phyloP scores from a whole-genome alignment of 305 asterid species.

The Fraxinus xanthoxyloides region DNA sequence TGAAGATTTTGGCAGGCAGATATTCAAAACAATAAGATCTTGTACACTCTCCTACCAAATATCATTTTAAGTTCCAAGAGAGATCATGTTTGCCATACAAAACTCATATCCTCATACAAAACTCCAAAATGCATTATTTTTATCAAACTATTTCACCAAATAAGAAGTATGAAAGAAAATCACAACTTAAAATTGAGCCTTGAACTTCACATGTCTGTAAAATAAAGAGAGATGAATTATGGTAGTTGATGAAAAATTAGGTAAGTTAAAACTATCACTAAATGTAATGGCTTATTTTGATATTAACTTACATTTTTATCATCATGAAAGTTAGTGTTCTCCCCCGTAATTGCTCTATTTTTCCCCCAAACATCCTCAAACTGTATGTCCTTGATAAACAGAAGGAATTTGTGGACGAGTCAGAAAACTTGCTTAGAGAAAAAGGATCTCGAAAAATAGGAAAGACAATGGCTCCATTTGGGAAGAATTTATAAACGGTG shows the following conservation, averaged over 20 bases:
- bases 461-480: neutral
- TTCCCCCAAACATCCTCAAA: slow-evolving; percentile 18
- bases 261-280: neutral
- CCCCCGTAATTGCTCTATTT: slow-evolving; percentile 13
- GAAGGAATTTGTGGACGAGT: neutral
- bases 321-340: slow-evolving; percentile 9
- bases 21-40: neutral
- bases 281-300: neutral
- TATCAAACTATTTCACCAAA: slow-evolving; percentile 21
- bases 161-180: slow-evolving; percentile 33
- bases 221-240: slow-evolving; percentile 12
- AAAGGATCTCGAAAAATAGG: neutral
- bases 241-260: neutral
- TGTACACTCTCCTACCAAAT: neutral
- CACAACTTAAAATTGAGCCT: slow-evolving; percentile 48
- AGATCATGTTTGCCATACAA: neutral
- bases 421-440: neutral
- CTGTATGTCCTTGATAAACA: slow-evolving; percentile 22
- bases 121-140: neutral
- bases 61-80: slow-evolving; percentile 1
- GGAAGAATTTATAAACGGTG: neutral
- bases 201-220: slow-evolving; percentile 52
- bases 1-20: neutral
- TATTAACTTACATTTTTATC: slow-evolving; percentile 27
- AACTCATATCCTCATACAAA: neutral